Percentiles rank a stretch among this genome's conserved stretches.
Evolutionary conservation across 2,329 filamentous ascomycete genomes (phyloP).

Genomic region (Coniochaeta sp.): DNA sequence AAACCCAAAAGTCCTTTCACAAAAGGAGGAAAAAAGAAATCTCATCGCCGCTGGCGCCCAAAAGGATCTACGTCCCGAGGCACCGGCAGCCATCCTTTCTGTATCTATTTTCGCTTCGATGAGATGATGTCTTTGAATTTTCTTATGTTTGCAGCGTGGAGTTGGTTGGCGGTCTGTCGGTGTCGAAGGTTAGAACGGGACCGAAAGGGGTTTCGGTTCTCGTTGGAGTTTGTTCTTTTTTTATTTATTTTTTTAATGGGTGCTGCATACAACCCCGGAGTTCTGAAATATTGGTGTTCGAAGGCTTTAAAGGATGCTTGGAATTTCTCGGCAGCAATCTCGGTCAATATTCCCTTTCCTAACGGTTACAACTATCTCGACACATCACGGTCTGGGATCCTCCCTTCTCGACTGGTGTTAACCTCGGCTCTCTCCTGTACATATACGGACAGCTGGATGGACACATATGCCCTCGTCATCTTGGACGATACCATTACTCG

Average conservation of each 20-base stretch:
- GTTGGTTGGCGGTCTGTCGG: constrained; percentile 7
- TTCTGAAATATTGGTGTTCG: not conserved
- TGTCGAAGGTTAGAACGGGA: not conserved
- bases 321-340: not conserved
- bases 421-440: not conserved
- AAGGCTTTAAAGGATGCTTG: not conserved
- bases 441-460: not conserved
- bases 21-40: not conserved
- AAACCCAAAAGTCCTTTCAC: not conserved
- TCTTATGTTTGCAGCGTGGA: constrained; percentile 13
- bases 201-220: not conserved
- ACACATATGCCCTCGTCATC: not conserved
- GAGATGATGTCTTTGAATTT: not conserved
- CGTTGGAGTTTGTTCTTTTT: not conserved
- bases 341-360: not conserved
- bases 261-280: not conserved
- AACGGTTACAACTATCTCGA: not conserved
- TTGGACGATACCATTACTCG: not conserved
- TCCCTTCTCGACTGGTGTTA: not conserved
- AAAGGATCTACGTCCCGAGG: not conserved
- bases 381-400: not conserved
- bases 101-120: constrained; percentile 1
- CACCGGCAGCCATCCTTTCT: not conserved
- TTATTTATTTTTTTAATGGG: not conserved
- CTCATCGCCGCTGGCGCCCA: not conserved